Conservation (phyloP, 1,139 yeast genomes). For the Scheffersomyces lignicola region DNA sequence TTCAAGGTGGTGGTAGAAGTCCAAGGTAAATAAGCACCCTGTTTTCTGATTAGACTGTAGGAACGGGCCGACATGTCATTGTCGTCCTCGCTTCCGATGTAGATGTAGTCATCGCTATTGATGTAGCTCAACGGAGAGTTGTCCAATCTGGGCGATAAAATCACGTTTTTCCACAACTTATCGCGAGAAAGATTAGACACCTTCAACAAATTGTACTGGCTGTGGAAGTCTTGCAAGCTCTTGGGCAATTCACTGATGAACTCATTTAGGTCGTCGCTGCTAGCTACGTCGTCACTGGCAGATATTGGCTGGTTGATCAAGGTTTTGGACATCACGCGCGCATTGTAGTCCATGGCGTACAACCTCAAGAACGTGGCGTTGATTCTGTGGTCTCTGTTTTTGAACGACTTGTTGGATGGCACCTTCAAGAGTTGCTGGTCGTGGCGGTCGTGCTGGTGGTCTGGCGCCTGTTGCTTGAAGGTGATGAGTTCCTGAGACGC, state of each 20-base stretch:
- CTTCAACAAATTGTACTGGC: slow-evolving; percentile 24
- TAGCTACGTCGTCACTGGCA: slow-evolving; percentile 7
- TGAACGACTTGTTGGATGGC: slow-evolving; percentile 16
- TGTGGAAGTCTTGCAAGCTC: slow-evolving; percentile 28
- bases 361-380: slow-evolving; percentile 45
- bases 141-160: slow-evolving; percentile 49
- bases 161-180: slow-evolving; percentile 51
- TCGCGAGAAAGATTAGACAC: slow-evolving; percentile 41
- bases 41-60: slow-evolving; percentile 18
- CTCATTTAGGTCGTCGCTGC: not conserved
- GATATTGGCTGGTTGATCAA: slow-evolving; percentile 13
- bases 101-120: slow-evolving; percentile 22
- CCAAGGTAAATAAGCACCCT: slow-evolving; percentile 43
- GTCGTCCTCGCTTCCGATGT: slow-evolving; percentile 14
- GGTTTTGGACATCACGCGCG: slow-evolving; percentile 22
- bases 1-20: not conserved
- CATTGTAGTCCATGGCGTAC: slow-evolving; percentile 47
- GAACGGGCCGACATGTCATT: not conserved
- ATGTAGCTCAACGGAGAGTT: slow-evolving; percentile 27
- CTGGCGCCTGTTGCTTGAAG: slow-evolving; percentile 4
- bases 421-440: slow-evolving; percentile 1
- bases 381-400: slow-evolving; percentile 46
- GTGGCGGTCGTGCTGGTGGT: slow-evolving; percentile 4
- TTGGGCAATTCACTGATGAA: slow-evolving; percentile 17
- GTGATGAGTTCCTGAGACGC: slow-evolving; percentile 12